Base-by-base conservation (phyloP, 306 rosid genomes). In the Trifolium dubium region DNA sequence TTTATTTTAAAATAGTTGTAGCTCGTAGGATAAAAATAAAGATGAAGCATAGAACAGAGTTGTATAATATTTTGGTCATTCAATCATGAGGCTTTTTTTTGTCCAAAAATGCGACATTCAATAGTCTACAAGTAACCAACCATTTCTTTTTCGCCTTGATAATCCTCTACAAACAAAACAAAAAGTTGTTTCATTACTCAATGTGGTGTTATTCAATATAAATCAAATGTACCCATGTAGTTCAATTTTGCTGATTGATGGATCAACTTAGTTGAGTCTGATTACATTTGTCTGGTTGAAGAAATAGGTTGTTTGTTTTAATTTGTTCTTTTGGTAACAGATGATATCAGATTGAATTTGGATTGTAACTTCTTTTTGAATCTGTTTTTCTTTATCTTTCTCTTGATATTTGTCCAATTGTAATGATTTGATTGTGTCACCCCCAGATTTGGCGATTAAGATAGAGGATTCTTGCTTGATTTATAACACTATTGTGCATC, bases 201-300 rank as follows among this genome's bases (percentile, higher is more conserved):
- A 5, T 59, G 65, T 59, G 40, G 30, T 59, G 65, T 59, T 59
- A 14, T 37, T 59, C 2, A 11, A 59, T 35, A 56, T 3, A 35
- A 15, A 56, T 56, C 35, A 59, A 59, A 30, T 30, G 17, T 34
- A 30, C 65, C 39, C 10, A 10, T 59, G 10, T 74, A 37, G 50
- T 40, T 61, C 58, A 50, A 19, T 18, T 41, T 28, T 18, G 37
- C 31, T 32, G 69, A 19, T 56, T 3, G 76, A 29, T 41, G 76
- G 55, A 54, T 44, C 18, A 44, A 35, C 55, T 43, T 56, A 19
- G 49, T 54, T 34, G 69, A 62, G 47, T 54, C 7, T 28, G 68
- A 54, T 75, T 23, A 58, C 67, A 71, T 31, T 56, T 70, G 49
- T 54, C 66, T 65, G 40, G 5, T 55, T 67, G 35, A 67, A 39